These are phyloP conservation scores for Trypanosoma caninum DNA, from an alignment of 208 protist species.

Conservation along the genomic window DNA sequence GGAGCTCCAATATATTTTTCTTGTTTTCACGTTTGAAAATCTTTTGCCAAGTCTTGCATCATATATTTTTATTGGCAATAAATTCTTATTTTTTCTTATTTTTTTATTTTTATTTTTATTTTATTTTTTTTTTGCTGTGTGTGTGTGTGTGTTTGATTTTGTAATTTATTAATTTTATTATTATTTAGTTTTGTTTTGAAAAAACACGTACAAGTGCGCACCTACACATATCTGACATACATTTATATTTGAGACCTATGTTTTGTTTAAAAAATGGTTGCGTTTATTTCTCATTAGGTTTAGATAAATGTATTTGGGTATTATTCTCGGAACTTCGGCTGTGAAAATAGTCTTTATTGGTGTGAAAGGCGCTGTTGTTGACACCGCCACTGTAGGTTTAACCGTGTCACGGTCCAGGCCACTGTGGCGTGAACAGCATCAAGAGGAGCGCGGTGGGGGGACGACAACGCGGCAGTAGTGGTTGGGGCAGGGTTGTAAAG, in stretches of 20 bases:
- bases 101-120: constrained; percentile 20
- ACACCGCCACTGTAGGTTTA: constrained; percentile 47
- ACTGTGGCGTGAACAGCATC: constrained; percentile 75
- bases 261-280: neutral
- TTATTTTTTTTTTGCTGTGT: constrained; percentile 1
- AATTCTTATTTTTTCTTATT: neutral
- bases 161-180: constrained; percentile 4
- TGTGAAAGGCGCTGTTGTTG: constrained; percentile 43
- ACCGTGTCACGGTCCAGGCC: constrained; percentile 55
- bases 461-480: constrained; percentile 75
- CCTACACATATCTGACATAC: neutral
- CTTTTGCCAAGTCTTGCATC: too few species aligned
- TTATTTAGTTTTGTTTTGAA: constrained; percentile 3
- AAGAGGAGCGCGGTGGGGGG: constrained; percentile 49
- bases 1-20: too few species aligned
- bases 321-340: constrained; percentile 68
- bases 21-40: too few species aligned
- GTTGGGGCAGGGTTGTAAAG: constrained; percentile 65
- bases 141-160: constrained; percentile 1
- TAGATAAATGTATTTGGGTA: constrained; percentile 53
- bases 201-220: neutral
- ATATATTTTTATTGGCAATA: too few species aligned
- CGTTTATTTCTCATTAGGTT: neutral
- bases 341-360: constrained; percentile 71
- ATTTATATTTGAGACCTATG: neutral